A percentile compares a stretch with the other conserved stretches of the same genome.
Evolutionary conservation across 805 yeast genomes (phyloP).

Genomic region (Suhomyces sp.): DNA sequence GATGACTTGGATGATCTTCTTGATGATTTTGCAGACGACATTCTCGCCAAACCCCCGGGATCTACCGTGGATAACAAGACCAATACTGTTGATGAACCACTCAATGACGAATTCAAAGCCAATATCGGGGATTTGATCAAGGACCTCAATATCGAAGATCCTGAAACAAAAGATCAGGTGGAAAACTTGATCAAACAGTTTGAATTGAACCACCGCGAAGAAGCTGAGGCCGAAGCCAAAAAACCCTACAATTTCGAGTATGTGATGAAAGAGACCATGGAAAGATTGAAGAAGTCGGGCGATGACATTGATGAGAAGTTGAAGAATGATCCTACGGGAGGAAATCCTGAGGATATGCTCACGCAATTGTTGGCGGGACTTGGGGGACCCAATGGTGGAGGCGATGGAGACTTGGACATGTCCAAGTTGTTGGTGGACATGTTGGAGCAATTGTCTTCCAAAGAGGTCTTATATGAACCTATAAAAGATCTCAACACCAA

Average conservation of each 20-base stretch:
- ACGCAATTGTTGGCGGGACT: slow-evolving; percentile 56
- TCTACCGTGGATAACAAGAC: slow-evolving; percentile 24
- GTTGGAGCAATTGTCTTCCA: slow-evolving; percentile 79
- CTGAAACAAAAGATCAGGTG: slow-evolving; percentile 51
- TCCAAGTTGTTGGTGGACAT: slow-evolving; percentile 65
- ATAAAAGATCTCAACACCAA: slow-evolving; percentile 74
- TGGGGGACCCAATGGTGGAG: slow-evolving; percentile 33
- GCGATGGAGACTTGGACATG: slow-evolving; percentile 54
- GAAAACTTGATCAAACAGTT: slow-evolving; percentile 48
- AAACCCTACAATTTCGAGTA: slow-evolving; percentile 55
- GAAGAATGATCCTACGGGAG: slow-evolving; percentile 42
- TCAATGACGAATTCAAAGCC: slow-evolving; percentile 32
- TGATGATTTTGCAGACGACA: slow-evolving; percentile 79
- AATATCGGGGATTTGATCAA: slow-evolving; percentile 44
- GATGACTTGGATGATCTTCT: slow-evolving; percentile 81
- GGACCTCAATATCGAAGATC: slow-evolving; percentile 50
- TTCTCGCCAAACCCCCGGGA: slow-evolving; percentile 63
- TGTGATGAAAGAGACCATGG: slow-evolving; percentile 77
- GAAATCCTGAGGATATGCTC: slow-evolving; percentile 54
- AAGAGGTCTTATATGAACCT: slow-evolving; percentile 85
- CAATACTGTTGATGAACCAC: slow-evolving; percentile 17
- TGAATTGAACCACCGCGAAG: slow-evolving; percentile 33
- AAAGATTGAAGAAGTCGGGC: slow-evolving; percentile 77
- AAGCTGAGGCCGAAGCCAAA: slow-evolving; percentile 24
- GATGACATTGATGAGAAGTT: slow-evolving; percentile 61